These are phyloP conservation scores for Tetrapyrgos nigripes DNA, from an alignment of 1,284 basidiomycete species.

Conservation along the genomic window DNA sequence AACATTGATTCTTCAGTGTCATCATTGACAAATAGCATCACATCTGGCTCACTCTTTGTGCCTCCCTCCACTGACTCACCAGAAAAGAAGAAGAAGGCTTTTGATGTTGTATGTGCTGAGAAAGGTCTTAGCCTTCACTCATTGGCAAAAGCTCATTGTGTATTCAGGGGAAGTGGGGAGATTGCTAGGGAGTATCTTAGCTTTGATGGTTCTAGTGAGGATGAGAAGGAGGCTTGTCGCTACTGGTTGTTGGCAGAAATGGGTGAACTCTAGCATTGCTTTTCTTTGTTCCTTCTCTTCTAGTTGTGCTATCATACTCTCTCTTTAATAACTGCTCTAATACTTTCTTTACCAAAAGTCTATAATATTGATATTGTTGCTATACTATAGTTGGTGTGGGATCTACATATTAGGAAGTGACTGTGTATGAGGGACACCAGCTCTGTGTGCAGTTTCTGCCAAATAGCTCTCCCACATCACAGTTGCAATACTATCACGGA, in stretches of 20 bases:
- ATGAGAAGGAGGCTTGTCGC: not conserved
- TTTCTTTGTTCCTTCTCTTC: not conserved
- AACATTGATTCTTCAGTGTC: not conserved
- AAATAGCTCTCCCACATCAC: constrained; percentile 28
- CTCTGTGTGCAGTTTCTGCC: not conserved
- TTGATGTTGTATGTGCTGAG: not conserved
- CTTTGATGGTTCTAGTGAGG: not conserved
- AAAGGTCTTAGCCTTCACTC: not conserved
- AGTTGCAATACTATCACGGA: constrained; percentile 22
- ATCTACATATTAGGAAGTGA: no score
- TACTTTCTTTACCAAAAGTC: not conserved
- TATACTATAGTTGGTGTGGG: no score
- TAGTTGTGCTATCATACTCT: not conserved
- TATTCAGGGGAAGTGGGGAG: not conserved
- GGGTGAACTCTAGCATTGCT: not conserved
- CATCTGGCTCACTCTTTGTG: not conserved
- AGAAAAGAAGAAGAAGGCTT: not conserved
- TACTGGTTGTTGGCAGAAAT: not conserved
- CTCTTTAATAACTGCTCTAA: not conserved
- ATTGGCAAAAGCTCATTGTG: not conserved
- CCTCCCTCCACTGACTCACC: not conserved
- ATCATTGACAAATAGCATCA: not conserved
- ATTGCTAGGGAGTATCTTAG: not conserved
- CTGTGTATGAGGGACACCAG: no score
- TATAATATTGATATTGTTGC: no score